Evolutionary conservation across 768 basidiomycete species (phyloP), one percentile per base, ranked within the genome.

Genomic region (Phylloporus arenicola): DNA sequence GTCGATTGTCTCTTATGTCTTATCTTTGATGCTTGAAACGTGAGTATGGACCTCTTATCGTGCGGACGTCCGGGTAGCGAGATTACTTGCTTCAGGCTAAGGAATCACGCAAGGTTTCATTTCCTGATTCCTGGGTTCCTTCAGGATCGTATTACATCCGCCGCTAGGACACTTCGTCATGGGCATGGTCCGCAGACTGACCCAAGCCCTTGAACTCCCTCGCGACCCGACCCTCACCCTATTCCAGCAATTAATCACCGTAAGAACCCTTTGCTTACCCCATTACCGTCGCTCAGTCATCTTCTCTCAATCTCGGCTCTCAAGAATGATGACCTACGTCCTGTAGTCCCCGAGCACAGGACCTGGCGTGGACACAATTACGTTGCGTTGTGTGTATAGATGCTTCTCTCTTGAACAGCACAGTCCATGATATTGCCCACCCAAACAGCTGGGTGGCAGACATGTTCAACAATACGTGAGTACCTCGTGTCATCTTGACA

Each of bases 401-500:
- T 19, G 24, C 17, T 27, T 4, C 24, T 43, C 35, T 34, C 49
- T 19, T 37, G 17, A 33, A 37, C 47, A 17, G 38, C 31, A 27
- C 39, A 29, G 39, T 37, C 43, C 43, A 34, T 53, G 20, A 39
- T 14, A 22, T 35, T 43, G 41, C 52, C 25, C 51, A 47, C 45
- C 40, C 27, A n/a, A 45, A 60, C 53, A 86, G 84, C 70, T 89
- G 86, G 88, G 77, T 89, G 38, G 86, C 84, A 34, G 87, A 90
- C 69, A 80, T 79, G 57, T 89, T 87, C 73, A 88, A 86, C 58
- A 85, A 84, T 64, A 85, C 83, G 83, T 84, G 67, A 60, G 81
- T 70, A 38, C 25, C 48, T 37, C 38, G 43, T 51, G 51, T 45
- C 25, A 25, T 47, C 17, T 17, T 11, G 33, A 35, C 35, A 14